phyloP scores from a whole-genome alignment of 176 grass and related monocot genomes.

The Avena insularis region DNA sequence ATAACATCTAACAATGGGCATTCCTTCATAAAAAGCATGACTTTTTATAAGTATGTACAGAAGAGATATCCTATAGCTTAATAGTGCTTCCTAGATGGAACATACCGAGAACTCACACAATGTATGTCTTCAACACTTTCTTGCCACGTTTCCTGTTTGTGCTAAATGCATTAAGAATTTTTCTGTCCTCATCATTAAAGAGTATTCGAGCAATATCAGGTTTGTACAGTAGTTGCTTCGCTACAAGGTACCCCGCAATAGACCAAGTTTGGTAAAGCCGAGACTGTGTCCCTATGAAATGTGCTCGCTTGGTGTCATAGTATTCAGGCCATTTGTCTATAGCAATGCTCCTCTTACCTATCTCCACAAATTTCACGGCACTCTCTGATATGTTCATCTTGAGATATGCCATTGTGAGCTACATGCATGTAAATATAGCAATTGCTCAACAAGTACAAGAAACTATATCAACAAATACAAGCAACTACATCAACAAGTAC shows the following conservation, averaged over 20 bases:
- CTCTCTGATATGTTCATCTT: too few relatives aligned
- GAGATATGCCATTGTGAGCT: too few relatives aligned
- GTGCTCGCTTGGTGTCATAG: constrained; percentile 42
- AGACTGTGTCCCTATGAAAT: constrained; percentile 76
- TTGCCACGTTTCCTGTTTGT: constrained; percentile 55
- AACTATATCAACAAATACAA: too few relatives aligned
- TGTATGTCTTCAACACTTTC: constrained; percentile 24
- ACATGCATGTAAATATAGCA: too few relatives aligned
- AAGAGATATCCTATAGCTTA: constrained; percentile 39
- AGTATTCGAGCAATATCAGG: constrained; percentile 65
- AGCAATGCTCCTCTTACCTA: too few relatives aligned
- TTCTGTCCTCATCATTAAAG: constrained; percentile 71
- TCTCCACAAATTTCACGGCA: too few relatives aligned
- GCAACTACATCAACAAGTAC: too few relatives aligned
- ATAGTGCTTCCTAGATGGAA: constrained; percentile 5
- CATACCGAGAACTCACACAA: too few relatives aligned
- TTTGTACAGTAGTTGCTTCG: constrained; percentile 69
- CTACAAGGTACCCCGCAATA: constrained; percentile 80
- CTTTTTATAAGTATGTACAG: constrained; percentile 56
- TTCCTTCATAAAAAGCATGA: constrained; percentile 34
- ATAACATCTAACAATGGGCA: constrained; percentile 48
- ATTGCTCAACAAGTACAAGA: too few relatives aligned
- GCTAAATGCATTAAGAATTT: constrained; percentile 75
- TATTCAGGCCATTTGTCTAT: too few relatives aligned
- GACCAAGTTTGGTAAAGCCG: constrained; percentile 79